Conservation (phyloP, 768 basidiomycete species). For the Tulasnella sp. region DNA sequence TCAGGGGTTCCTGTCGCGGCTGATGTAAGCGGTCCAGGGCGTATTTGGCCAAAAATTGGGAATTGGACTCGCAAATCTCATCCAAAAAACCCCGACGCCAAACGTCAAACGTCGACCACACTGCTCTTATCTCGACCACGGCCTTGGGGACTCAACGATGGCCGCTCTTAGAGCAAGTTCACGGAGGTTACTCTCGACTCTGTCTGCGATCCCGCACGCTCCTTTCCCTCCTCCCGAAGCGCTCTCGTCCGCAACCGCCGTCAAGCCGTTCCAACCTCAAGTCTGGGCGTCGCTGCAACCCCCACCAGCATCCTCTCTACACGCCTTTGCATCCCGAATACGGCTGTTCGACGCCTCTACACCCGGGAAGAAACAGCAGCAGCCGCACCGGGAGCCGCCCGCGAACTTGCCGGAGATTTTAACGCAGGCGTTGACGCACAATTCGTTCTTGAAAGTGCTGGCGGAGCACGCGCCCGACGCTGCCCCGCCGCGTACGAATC, state of each 20-base stretch:
- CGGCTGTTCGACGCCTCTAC: constrained; percentile 45
- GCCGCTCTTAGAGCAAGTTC: not conserved
- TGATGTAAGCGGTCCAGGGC: not conserved
- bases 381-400: not conserved
- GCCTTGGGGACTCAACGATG: not conserved
- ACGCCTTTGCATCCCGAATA: constrained; percentile 65
- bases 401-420: constrained; percentile 4
- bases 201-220: constrained; percentile 9
- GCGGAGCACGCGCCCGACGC: constrained; percentile 45
- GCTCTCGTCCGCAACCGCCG: constrained; percentile 6
- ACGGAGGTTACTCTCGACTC: constrained; percentile 1
- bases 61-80: not conserved
- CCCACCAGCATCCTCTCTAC: constrained; percentile 55
- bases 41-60: not conserved
- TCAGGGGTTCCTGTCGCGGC: not conserved
- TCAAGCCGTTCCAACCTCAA: constrained; percentile 12
- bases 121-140: not conserved
- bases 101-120: not conserved
- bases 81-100: not conserved
- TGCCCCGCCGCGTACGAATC: constrained; percentile 53
- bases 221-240: constrained; percentile 13
- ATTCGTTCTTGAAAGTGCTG: constrained; percentile 49
- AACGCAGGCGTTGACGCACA: constrained; percentile 64
- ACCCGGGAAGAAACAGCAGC: not conserved
- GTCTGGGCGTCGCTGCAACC: constrained; percentile 60